A percentile compares a stretch with the other conserved stretches of the same genome.
Evolutionary conservation across 306 rosid species (phyloP).

Genomic region (Acmispon strigosus): DNA sequence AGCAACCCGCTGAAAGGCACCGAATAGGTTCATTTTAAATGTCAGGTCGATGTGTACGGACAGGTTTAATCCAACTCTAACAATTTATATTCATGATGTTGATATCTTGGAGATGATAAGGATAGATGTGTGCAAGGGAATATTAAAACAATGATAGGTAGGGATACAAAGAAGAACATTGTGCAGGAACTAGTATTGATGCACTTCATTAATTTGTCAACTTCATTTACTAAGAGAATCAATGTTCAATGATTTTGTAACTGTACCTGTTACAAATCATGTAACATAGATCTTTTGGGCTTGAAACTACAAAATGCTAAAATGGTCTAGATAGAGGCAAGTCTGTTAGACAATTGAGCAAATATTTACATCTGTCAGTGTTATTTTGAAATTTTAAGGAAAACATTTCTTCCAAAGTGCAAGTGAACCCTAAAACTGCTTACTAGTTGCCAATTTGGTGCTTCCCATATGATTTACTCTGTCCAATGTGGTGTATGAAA

Average conservation of each 20-base stretch:
- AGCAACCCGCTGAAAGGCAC: conserved; percentile 75
- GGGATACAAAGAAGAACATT: not conserved
- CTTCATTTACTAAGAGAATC: not conserved
- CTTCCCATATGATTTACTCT: no score
- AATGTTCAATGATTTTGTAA: not conserved
- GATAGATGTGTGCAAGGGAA: not conserved
- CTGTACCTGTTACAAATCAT: not conserved
- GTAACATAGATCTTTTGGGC: no score
- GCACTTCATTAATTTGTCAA: not conserved
- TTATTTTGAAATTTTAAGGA: not conserved
- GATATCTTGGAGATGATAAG: not conserved
- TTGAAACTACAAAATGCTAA: no score
- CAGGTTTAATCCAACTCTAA: not conserved
- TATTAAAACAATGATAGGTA: not conserved
- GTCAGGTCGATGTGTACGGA: not conserved
- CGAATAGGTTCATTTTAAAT: conserved; percentile 8
- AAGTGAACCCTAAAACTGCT: no score
- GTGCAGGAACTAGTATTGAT: not conserved
- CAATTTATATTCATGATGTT: not conserved
- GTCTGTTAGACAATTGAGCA: not conserved
- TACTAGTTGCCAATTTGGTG: no score
- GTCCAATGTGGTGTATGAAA: no score
- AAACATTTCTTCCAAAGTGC: no score
- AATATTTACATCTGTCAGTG: not conserved
- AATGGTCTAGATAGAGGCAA: no score